A percentile compares a stretch with the other conserved stretches of the same genome.
These are phyloP conservation scores for Tetrahymena thermophila DNA, from an alignment of 73 alveolate species.

Conservation along the genomic window DNA sequence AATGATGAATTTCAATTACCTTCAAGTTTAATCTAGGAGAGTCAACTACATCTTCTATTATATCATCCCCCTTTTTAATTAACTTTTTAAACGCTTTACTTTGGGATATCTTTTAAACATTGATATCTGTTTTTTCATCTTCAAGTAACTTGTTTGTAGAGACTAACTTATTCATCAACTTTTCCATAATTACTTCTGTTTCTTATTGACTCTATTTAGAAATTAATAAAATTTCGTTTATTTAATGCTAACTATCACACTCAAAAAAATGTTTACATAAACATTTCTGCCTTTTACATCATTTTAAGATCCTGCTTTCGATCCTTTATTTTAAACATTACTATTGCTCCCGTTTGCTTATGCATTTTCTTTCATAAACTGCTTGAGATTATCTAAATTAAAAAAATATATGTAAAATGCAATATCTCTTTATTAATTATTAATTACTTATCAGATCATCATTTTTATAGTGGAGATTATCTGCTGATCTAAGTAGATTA, in stretches of 20 bases:
- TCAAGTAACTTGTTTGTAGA: constrained; percentile 62
- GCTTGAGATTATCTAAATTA: background rate
- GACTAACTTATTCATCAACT: constrained; percentile 70
- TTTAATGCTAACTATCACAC: background rate
- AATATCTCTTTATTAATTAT: background rate
- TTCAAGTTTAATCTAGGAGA: background rate
- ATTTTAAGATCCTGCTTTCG: background rate
- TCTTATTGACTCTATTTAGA: constrained; percentile 36
- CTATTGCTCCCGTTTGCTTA: background rate
- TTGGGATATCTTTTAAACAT: constrained; percentile 66
- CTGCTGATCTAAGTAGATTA: background rate
- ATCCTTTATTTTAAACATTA: background rate
- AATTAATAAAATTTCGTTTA: background rate
- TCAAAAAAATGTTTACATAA: background rate
- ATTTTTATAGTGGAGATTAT: background rate
- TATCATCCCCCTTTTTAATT: constrained; percentile 78
- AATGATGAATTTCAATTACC: background rate
- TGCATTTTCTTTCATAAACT: background rate
- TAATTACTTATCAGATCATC: background rate
- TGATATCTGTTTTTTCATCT: constrained; percentile 59
- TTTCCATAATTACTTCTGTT: constrained; percentile 81
- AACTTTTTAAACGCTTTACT: constrained; percentile 73
- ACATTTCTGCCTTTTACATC: background rate
- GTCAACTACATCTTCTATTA: background rate
- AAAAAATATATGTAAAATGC: background rate